phyloP scores from a whole-genome alignment of 176 grass and related monocot species.

The Bolboschoenus planiculmis region DNA sequence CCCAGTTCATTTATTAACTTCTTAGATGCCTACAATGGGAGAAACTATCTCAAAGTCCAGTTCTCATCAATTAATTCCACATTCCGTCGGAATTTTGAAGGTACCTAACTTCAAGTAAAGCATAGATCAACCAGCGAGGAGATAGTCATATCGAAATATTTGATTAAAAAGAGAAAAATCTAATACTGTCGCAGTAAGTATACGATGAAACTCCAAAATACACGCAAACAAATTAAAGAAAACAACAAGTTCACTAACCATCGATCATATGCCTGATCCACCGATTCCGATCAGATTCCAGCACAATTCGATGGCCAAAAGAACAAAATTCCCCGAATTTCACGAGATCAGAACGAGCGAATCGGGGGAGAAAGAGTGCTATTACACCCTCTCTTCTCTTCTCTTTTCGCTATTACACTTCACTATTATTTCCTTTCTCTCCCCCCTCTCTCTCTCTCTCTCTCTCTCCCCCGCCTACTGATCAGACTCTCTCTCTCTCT shows the following conservation, averaged over 20 bases:
- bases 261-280: conserved; percentile 22
- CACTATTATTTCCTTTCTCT: not conserved
- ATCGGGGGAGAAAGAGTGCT: conserved; percentile 33
- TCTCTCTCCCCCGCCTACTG: too few species aligned
- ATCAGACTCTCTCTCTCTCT: not conserved
- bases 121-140: not conserved
- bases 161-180: not conserved
- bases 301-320: not conserved
- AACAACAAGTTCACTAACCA: conserved; percentile 12
- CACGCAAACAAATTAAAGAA: not conserved
- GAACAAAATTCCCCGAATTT: not conserved
- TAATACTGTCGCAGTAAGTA: too few species aligned
- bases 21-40: not conserved
- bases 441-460: too few species aligned
- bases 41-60: not conserved
- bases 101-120: not conserved
- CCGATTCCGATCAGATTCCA: conserved; percentile 8
- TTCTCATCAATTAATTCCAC: not conserved
- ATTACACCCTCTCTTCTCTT: conserved; percentile 27
- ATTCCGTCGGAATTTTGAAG: not conserved
- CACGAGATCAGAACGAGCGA: conserved; percentile 34
- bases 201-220: not conserved
- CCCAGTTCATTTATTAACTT: not conserved
- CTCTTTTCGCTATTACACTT: not conserved
- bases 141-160: not conserved